Evolutionary conservation across 1,284 basidiomycete species (phyloP).

Genomic region (Laetiporus sulphureus): DNA sequence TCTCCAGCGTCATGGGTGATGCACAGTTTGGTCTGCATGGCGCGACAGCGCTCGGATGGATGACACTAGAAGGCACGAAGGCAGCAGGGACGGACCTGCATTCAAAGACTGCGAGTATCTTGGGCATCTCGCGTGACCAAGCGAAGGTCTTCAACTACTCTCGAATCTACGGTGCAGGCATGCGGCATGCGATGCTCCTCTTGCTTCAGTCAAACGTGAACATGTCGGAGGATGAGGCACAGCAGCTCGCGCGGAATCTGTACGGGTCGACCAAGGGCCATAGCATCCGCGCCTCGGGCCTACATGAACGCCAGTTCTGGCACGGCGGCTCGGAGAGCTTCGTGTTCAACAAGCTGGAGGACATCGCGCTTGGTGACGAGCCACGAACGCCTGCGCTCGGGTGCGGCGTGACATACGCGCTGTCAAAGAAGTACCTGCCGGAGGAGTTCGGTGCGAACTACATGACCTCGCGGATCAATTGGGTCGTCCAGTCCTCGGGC

Average conservation of each 20-base stretch:
- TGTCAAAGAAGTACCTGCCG: constrained; percentile 86
- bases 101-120: constrained; percentile 92
- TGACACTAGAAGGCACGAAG: constrained; percentile 99
- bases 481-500: constrained; percentile 98
- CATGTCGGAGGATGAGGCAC: constrained; percentile 77
- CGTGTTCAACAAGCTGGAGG: constrained; percentile 99
- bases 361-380: constrained; percentile 83
- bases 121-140: constrained; percentile 90
- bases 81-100: constrained; percentile 93
- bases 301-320: constrained; percentile 87
- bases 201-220: constrained; percentile 82
- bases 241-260: constrained; percentile 77
- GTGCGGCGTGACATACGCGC: constrained; percentile 89
- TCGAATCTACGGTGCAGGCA: constrained; percentile 96
- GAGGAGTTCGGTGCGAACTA: constrained; percentile 78
- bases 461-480: constrained; percentile 96
- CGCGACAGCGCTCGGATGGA: constrained; percentile 97
- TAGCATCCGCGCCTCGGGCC: constrained; percentile 65
- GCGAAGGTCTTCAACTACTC: constrained; percentile 99
- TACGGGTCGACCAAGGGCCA: constrained; percentile 94
- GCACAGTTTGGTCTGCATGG: constrained; percentile 98
- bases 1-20: constrained; percentile 98
- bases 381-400: constrained; percentile 92
- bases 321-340: constrained; percentile 95
- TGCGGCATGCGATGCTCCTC: constrained; percentile 88